phyloP scores from a whole-genome alignment of 805 yeast genomes.

The Candida coleopterorum region DNA sequence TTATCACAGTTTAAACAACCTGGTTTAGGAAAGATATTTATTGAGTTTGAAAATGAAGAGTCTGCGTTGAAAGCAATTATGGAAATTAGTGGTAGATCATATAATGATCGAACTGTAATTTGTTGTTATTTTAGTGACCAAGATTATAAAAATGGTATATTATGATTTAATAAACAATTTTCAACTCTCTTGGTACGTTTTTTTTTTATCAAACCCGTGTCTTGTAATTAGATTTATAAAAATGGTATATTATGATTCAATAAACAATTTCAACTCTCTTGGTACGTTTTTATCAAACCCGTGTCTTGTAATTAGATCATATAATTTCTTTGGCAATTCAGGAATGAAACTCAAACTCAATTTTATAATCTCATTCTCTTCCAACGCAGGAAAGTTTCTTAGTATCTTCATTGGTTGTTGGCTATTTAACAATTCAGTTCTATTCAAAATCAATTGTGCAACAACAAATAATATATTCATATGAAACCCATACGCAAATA shows the following conservation, averaged over 20 bases:
- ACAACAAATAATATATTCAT: conserved; percentile 80
- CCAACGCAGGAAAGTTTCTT: conserved; percentile 66
- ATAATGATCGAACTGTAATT: conserved; percentile 64
- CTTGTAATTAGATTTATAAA: conserved; percentile 46
- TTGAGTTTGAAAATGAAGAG: conserved; percentile 53
- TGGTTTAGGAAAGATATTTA: conserved; percentile 69
- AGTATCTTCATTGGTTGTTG: conserved; percentile 70
- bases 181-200: conserved; percentile 32
- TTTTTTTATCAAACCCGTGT: conserved; percentile 61
- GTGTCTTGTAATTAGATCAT: conserved; percentile 60
- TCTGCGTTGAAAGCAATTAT: conserved; percentile 53
- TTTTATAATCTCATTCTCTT: conserved; percentile 71
- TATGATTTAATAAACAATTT: conserved; percentile 9
- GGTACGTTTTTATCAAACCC: conserved; percentile 49
- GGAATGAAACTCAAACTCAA: conserved; percentile 77
- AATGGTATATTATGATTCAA: neutral
- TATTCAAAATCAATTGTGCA: conserved; percentile 70
- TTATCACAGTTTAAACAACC: conserved; percentile 37
- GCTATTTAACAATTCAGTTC: conserved; percentile 56
- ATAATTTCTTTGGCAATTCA: conserved; percentile 62
- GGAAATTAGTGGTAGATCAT: conserved; percentile 60
- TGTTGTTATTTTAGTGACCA: conserved; percentile 56
- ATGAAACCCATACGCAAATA: conserved; percentile 88
- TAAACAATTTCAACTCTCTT: conserved; percentile 21
- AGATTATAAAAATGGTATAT: conserved; percentile 35